Base-by-base conservation (phyloP, 345 rosid genomes). In the Eutrema heterophyllum region DNA sequence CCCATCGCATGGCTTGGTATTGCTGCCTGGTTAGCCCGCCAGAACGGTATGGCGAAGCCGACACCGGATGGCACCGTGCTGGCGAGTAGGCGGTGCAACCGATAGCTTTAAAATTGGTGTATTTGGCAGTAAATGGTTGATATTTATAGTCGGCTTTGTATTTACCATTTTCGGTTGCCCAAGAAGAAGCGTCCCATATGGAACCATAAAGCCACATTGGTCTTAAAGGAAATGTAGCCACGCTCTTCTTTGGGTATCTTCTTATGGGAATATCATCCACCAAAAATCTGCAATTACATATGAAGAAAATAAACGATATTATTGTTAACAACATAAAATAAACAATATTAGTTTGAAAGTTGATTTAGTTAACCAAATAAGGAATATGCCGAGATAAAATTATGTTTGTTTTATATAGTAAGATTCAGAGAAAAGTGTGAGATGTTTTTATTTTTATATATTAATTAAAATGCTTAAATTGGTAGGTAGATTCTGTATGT, bases 121-220 rank as follows among this genome's bases (percentile, higher is more conserved):
- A 95, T 63, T 63, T 70, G 0, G 92, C 97, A 38, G 88, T 80
- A 62, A 95, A 95, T 1, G 99, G 99, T 43, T 95, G 99, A 80
- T 90, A 95, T 15, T 68, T 82, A 13, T 92, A 92, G 55, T 95
- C 89, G 0, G 92, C 98, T 82, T 86, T 95, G 91, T 95, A 95
- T 80, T 85, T 95, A 13, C 99, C 97, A 63, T 95, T 86, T 26
- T 95, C 99, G 0, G 99, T 95, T 6, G 99, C 99, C 99, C 99
- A 95, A 2, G 96, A 84, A 5, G 99, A 92, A 3, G 99, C 99
- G 43, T 95, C 99, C 99, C 99, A 95, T 60, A 95, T 95, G 48
- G 99, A 95, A 67, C 98, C 97, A 69, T 95, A 92, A 2, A 90
- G 80, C 96, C 97, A 90, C 97, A 92, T 92, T 71, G 99, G 97